These are phyloP conservation scores for Candida easanensis DNA, from an alignment of 805 yeast species.

Conservation along the genomic window DNA sequence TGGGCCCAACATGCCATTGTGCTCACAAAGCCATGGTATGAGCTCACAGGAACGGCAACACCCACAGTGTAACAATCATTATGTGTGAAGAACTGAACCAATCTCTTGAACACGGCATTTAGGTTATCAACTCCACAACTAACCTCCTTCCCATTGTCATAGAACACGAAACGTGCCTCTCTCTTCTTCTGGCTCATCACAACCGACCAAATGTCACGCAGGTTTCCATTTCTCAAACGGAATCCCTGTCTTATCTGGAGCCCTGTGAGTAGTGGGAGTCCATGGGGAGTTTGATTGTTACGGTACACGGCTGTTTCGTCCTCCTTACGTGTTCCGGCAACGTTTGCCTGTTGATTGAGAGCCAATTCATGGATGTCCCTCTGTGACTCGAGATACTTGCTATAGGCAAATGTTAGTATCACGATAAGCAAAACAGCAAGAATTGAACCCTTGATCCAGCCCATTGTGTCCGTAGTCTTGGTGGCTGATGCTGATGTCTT, in stretches of 20 bases:
- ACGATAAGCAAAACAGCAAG: constrained; percentile 45
- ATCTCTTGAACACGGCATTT: constrained; percentile 30
- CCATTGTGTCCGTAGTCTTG: too few relatives aligned
- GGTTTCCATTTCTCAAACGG: constrained; percentile 68
- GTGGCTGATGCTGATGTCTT: too few relatives aligned
- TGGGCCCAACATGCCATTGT: constrained; percentile 43
- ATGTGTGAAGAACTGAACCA: constrained; percentile 20
- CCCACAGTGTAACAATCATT: constrained; percentile 27
- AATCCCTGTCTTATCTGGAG: constrained; percentile 62
- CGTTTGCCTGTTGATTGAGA: constrained; percentile 59
- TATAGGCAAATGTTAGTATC: constrained; percentile 15
- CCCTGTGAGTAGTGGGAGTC: constrained; percentile 66
- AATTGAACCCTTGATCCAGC: neutral
- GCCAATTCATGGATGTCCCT: constrained; percentile 60
- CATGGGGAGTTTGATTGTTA: constrained; percentile 71
- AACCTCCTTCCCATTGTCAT: constrained; percentile 23
- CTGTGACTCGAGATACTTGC: constrained; percentile 28
- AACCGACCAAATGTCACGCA: constrained; percentile 71
- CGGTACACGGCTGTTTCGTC: constrained; percentile 76
- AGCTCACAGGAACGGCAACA: constrained; percentile 28
- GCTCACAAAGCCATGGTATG: constrained; percentile 35
- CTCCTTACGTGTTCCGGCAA: constrained; percentile 59
- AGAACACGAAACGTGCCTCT: constrained; percentile 23
- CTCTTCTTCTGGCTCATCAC: constrained; percentile 32
- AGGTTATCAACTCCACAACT: constrained; percentile 21